Conservation (phyloP, 768 basidiomycete species). For the Podaxis pistillaris region DNA sequence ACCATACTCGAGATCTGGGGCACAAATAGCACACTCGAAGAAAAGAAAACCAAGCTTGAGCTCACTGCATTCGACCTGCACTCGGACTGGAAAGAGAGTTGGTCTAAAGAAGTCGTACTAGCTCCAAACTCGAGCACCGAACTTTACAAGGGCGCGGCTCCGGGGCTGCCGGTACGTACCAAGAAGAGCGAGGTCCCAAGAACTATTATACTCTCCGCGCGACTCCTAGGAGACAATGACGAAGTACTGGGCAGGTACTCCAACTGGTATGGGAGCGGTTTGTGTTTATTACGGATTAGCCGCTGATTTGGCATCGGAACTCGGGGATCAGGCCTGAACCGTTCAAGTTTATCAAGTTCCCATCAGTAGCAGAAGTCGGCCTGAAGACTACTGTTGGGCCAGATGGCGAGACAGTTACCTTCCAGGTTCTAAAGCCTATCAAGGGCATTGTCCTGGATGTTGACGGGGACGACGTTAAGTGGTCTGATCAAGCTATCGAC, state of each 20-base stretch:
- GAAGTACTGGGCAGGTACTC: constrained; percentile 68
- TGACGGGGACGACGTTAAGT: constrained; percentile 67
- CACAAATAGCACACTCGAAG: constrained; percentile 69
- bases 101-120: constrained; percentile 52
- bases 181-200: constrained; percentile 63
- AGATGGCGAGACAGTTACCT: constrained; percentile 58
- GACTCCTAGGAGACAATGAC: constrained; percentile 55
- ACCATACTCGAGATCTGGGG: constrained; percentile 82
- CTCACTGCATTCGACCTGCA: constrained; percentile 63
- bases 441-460: constrained; percentile 86
- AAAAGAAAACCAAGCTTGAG: constrained; percentile 61
- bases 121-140: constrained; percentile 80
- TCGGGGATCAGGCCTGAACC: constrained; percentile 77
- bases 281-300: constrained; percentile 8
- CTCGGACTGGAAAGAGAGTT: constrained; percentile 57
- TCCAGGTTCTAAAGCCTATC: constrained; percentile 66
- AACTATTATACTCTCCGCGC: constrained; percentile 69
- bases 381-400: constrained; percentile 48
- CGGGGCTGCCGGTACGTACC: constrained; percentile 71
- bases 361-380: constrained; percentile 54
- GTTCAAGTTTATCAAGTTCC: constrained; percentile 89
- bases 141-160: constrained; percentile 67
- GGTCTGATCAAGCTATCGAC: constrained; percentile 92
- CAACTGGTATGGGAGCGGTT: constrained; percentile 54
- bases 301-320: background rate